Conservation (phyloP, 2,329 filamentous ascomycete species). For the Sclerotinia trifoliorum region DNA sequence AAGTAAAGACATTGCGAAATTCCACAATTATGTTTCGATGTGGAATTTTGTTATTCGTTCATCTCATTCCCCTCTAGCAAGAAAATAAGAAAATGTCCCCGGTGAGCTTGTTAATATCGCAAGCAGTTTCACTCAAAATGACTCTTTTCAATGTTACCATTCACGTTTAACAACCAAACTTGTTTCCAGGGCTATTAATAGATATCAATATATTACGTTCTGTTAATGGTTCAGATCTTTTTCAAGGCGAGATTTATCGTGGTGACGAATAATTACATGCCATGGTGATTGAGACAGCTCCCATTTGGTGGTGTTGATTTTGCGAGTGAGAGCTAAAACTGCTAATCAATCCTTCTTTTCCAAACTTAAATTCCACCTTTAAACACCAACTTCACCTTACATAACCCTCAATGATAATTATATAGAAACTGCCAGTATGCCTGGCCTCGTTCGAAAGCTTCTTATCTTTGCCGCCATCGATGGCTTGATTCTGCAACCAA, state of each 20-base stretch:
- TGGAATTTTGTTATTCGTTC: not conserved
- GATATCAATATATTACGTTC: not conserved
- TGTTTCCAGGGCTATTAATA: not conserved
- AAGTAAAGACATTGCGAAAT: too few species aligned
- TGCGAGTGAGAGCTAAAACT: constrained; percentile 17
- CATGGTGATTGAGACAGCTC: constrained; percentile 2
- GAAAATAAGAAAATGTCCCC: not conserved
- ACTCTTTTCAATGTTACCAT: not conserved
- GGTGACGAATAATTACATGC: not conserved
- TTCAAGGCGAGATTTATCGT: not conserved
- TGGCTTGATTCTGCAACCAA: constrained; percentile 40
- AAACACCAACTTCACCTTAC: not conserved
- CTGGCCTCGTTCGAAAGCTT: constrained; percentile 40
- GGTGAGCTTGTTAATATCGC: not conserved
- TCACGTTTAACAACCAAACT: not conserved
- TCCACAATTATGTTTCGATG: not conserved
- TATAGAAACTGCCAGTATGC: constrained; percentile 36
- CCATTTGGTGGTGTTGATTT: constrained; percentile 1
- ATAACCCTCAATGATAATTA: constrained; percentile 26
- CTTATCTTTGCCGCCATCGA: constrained; percentile 40
- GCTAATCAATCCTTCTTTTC: constrained; percentile 5
- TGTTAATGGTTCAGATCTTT: not conserved
- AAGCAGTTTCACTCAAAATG: too few species aligned
- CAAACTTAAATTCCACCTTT: constrained; percentile 10
- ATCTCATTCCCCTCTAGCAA: not conserved